Conservation (phyloP, 2,329 filamentous ascomycete genomes). For the Talaromyces sp. region DNA sequence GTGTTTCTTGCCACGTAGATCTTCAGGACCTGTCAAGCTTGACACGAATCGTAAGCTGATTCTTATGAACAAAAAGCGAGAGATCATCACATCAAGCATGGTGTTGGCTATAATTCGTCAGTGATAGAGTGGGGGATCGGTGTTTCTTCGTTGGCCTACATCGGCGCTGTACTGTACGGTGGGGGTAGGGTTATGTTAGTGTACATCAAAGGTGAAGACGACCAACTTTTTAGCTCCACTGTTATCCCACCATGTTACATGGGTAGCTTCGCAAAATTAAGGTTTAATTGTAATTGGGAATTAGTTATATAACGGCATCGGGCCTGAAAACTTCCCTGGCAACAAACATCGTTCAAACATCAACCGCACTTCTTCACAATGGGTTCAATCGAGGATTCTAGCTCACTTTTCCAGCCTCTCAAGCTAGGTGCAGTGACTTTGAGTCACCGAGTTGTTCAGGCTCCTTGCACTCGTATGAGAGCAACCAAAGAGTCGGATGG, state of each 20-base stretch:
- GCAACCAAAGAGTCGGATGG: slow-evolving; percentile 29
- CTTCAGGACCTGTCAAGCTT: not conserved
- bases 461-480: slow-evolving; percentile 53
- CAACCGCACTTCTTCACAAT: not conserved
- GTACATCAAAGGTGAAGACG: not conserved
- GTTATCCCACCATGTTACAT: not conserved
- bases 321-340: not conserved
- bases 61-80: not conserved
- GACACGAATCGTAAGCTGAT: not conserved
- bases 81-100: not conserved
- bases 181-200: not conserved
- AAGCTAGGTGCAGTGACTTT: slow-evolving; percentile 36
- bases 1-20: not conserved
- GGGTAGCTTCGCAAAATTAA: not conserved
- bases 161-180: not conserved
- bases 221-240: not conserved
- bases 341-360: not conserved
- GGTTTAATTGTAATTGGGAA: not conserved
- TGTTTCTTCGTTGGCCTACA: not conserved
- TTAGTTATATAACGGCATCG: not conserved
- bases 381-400: not conserved
- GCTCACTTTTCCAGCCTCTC: slow-evolving; percentile 26
- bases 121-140: not conserved
- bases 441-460: slow-evolving; percentile 48
- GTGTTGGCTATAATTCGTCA: not conserved